Conservation (phyloP, 2,329 filamentous ascomycete genomes). For the Cladosporium sp. region DNA sequence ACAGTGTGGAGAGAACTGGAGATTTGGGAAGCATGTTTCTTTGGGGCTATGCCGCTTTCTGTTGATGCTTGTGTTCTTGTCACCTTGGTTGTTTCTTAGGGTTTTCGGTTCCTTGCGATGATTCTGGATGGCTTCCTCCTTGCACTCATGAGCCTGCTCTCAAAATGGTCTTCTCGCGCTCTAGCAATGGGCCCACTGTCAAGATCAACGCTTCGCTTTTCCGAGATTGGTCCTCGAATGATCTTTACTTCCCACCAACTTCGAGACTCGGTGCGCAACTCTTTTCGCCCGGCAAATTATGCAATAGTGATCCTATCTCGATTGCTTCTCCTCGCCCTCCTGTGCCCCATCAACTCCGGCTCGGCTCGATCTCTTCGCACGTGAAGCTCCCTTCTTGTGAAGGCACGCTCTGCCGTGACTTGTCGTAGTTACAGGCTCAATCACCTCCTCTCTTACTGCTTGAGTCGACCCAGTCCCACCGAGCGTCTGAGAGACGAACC, state of each 20-base stretch:
- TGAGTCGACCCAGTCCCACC: neutral
- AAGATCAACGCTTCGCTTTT: neutral
- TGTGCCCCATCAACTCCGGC: neutral
- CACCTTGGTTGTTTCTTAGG: no score
- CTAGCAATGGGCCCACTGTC: neutral
- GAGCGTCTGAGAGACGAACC: constrained; percentile 11
- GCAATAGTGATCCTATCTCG: neutral
- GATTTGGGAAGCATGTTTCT: no score
- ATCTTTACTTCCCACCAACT: neutral
- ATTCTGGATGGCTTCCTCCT: neutral
- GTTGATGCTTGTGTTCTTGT: no score
- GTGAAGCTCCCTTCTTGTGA: neutral
- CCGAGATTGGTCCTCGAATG: neutral
- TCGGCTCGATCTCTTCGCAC: neutral
- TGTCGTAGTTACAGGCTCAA: neutral
- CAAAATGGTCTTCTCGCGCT: neutral
- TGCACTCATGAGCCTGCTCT: neutral
- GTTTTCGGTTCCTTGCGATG: no score
- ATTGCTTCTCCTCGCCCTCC: neutral
- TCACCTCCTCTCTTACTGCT: neutral
- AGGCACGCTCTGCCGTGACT: neutral
- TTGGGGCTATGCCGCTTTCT: no score
- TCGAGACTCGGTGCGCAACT: neutral
- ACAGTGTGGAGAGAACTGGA: no score
- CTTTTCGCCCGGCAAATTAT: neutral